These are phyloP conservation scores for Ceratobasidium papillatum DNA, from an alignment of 1,284 basidiomycete genomes.

Conservation along the genomic window DNA sequence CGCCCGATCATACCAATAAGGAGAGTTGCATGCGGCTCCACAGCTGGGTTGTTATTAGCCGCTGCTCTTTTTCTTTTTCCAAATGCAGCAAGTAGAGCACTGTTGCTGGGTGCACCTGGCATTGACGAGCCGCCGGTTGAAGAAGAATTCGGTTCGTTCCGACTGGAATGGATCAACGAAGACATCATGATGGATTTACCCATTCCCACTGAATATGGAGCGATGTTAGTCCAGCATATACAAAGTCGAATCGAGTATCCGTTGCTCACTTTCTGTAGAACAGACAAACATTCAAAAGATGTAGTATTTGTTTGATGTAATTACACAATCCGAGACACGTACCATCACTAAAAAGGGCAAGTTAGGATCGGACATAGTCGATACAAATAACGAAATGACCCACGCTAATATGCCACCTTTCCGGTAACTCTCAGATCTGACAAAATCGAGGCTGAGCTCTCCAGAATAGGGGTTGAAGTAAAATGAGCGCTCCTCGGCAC, in stretches of 20 bases:
- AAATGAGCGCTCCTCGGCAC: conserved; percentile 73
- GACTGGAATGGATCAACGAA: conserved; percentile 82
- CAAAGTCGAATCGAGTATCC: conserved; percentile 6
- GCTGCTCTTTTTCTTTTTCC: conserved; percentile 55
- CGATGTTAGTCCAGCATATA: not conserved
- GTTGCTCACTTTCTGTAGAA: conserved; percentile 49
- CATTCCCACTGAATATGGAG: conserved; percentile 76
- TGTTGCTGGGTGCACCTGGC: not conserved
- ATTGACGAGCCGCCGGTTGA: not conserved
- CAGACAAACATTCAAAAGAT: not conserved
- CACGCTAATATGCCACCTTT: conserved; percentile 89
- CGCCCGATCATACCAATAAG: conserved; percentile 63
- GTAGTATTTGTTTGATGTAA: not conserved
- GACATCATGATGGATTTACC: conserved; percentile 98
- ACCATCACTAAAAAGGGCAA: conserved; percentile 62
- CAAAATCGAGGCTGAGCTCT: conserved; percentile 90
- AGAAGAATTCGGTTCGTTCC: conserved; percentile 50
- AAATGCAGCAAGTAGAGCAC: conserved; percentile 48
- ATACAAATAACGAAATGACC: conserved; percentile 53
- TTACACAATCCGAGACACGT: conserved; percentile 43
- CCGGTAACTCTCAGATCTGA: conserved; percentile 79
- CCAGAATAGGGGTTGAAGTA: conserved; percentile 95
- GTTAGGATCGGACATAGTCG: not conserved
- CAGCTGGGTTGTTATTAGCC: conserved; percentile 66
- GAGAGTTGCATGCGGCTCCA: conserved; percentile 69